Evolutionary conservation across 371 early-diverging fungal species (phyloP).

Genomic region (Circinella umbellata): DNA sequence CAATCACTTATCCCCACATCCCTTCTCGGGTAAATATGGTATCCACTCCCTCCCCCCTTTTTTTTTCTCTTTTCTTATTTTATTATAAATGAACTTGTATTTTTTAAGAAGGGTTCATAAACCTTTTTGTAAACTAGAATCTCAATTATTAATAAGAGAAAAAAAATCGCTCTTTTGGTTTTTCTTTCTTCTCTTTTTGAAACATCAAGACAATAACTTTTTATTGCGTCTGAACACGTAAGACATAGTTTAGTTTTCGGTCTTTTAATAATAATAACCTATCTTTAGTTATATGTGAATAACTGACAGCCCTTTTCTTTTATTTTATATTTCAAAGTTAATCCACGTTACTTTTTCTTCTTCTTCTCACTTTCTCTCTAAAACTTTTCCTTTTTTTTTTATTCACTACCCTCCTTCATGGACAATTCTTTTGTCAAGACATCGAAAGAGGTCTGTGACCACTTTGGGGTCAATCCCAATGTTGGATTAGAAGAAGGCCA

Average conservation of each 20-base stretch:
- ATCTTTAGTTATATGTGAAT: background rate
- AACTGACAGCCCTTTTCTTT: background rate
- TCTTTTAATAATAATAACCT: background rate
- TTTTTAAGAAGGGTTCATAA: no score
- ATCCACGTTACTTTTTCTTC: constrained; percentile 6
- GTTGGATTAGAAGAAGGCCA: constrained; percentile 67
- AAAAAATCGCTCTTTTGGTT: background rate
- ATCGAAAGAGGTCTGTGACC: constrained; percentile 68
- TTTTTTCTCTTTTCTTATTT: background rate
- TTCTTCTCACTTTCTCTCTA: constrained; percentile 4
- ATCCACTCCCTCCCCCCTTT: background rate
- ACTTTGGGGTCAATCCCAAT: constrained; percentile 63
- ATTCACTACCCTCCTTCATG: constrained; percentile 41
- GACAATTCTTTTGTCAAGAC: constrained; percentile 70
- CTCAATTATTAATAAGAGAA: background rate
- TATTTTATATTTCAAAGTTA: background rate
- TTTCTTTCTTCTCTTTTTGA: background rate
- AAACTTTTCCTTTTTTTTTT: background rate
- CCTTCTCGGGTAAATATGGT: background rate
- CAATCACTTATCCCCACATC: background rate
- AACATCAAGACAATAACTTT: no score
- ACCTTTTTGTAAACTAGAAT: background rate
- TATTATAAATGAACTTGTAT: background rate
- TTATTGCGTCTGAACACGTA: background rate
- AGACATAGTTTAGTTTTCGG: background rate